Evolutionary conservation across 495 filamentous ascomycete genomes (phyloP), one percentile per base, ranked within the genome.

Genomic region (Mycothermus thermophilus): DNA sequence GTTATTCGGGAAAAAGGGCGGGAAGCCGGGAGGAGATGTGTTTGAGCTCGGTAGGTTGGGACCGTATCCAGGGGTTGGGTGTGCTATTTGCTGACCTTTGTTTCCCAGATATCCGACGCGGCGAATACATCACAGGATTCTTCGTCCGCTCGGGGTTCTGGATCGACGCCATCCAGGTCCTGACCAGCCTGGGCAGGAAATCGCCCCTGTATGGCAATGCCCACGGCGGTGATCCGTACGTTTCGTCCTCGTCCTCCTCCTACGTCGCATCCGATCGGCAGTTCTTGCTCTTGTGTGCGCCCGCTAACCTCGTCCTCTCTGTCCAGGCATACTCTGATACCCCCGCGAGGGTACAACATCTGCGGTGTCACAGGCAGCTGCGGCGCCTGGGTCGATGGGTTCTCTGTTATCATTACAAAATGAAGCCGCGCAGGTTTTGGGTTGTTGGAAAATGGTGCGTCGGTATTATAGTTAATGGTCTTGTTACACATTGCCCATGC

Each of bases 91-190:
- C 32, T 34, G 26, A 35, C 55, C 37, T 42, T 41, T 42, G 32
- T 35, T 32, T 29, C 30, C 35, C 22, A 74, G 88, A 97, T 57
- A 79, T 80, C 9, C 73, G 83, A 37, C 70, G 77, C 38, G 87
- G 87, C 26, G 90, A 97, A 57, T 78, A 80, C 37, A 58, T 97
- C 9, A 71, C 84, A 34, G 90, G 90, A 9, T 97, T 97, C 55
- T 77, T 79, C 46, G 62, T 95, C 34, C 67, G 86, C 41, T 73
- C 83, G 27, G 84, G 84, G 8, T 58, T 72, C 23, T 90, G 83
- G 80, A 80, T 95, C 41, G 86, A 94, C 55, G 90, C 75, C 10
- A 73, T 97, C 34, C 83, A 94, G 51, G 79, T 97, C 38, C 54
- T 95, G 49, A 95, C 90, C 6, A 94, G 79, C 48, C 58, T 81